Base-by-base conservation (phyloP, 805 yeast genomes). In the Tetrapisispora taiwanensis region DNA sequence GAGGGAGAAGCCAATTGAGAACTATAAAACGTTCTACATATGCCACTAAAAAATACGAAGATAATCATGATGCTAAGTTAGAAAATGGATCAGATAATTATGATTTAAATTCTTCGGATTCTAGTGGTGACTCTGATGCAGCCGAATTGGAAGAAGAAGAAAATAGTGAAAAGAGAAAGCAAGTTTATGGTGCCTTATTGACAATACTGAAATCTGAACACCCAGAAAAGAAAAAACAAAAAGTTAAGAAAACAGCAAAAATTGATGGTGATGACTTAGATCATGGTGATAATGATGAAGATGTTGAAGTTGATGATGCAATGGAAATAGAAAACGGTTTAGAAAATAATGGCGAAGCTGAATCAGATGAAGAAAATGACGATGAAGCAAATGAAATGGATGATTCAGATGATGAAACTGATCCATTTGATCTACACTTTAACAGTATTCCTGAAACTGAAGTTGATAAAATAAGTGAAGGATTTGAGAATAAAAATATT, bases 391-490 rank as follows among this genome's bases (percentile, higher is more conserved):
- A 60, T 3, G 62, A 55, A 17, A 68, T 59, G 19, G 67, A 54
- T 20, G 67, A 60, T 26, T 69, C 64, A 26, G 70, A 70, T 31
- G 68, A 64, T 39, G 71, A 66, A 10, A 58, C 63, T 7, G 96
- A 90, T 63, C 85, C 95, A 0, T 88, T 84, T 53, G 84, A 84
- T 48, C 56, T 65, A 12, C 97, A 89, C 60, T 89, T 83, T 62
- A 81, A 79, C 39, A 64, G 68, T 18, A 67, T 74, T 10, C 37
- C 64, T 2, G 67, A 65, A 32, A 31, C 47, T 2, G 50, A 48
- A 18, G 61, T 73, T 4, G 73, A 72, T 2, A 60, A 62, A 10
- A 56, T 74, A 18, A 67, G 63, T 18, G 43, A 48, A 8, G 57
- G 59, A 0, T 59, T 72, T 20, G 47, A 55, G 30, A 63, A 63